Percentiles rank a stretch among this genome's conserved stretches.
These are phyloP conservation scores for Termitomyces sp. DNA, from an alignment of 768 basidiomycete species.

Conservation along the genomic window DNA sequence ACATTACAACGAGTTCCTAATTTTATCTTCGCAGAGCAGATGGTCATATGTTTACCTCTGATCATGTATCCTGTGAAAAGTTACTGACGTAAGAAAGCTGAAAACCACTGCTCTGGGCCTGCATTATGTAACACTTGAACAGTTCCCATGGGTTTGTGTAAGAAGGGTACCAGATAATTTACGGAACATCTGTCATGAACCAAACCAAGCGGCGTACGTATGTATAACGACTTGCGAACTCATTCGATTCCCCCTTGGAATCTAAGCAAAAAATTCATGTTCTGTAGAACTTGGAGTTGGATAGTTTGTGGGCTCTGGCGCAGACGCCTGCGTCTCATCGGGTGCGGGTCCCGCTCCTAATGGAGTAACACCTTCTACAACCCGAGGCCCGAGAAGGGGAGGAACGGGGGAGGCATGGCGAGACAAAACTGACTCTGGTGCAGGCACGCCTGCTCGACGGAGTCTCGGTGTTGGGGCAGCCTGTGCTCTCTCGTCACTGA, in stretches of 20 bases:
- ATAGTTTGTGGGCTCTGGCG: slow-evolving; percentile 32
- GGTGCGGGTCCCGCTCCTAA: not conserved
- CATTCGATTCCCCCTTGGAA: not conserved
- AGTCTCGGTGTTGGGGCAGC: slow-evolving; percentile 39
- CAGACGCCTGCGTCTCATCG: slow-evolving; percentile 4
- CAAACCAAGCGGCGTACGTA: slow-evolving; percentile 10
- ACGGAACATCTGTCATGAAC: slow-evolving; percentile 7
- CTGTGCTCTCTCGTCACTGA: slow-evolving; percentile 25
- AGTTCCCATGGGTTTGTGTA: not conserved
- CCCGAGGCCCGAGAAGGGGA: slow-evolving; percentile 2
- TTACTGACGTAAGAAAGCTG: not conserved
- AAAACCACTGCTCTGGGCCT: not conserved
- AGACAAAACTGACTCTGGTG: slow-evolving; percentile 55
- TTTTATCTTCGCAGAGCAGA: not conserved
- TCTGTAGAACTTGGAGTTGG: slow-evolving; percentile 45
- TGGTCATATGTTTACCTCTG: not conserved
- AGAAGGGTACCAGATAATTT: slow-evolving; percentile 1
- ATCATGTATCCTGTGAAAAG: not conserved
- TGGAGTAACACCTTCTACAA: not conserved
- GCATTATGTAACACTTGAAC: not conserved
- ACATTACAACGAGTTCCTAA: not conserved
- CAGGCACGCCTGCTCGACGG: slow-evolving; percentile 61
- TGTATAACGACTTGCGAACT: slow-evolving; percentile 9
- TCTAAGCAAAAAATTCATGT: slow-evolving; percentile 32
- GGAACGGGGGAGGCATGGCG: slow-evolving; percentile 36